Conservation (phyloP, 2,329 filamentous ascomycete species). For the Diaporthe australafricana region DNA sequence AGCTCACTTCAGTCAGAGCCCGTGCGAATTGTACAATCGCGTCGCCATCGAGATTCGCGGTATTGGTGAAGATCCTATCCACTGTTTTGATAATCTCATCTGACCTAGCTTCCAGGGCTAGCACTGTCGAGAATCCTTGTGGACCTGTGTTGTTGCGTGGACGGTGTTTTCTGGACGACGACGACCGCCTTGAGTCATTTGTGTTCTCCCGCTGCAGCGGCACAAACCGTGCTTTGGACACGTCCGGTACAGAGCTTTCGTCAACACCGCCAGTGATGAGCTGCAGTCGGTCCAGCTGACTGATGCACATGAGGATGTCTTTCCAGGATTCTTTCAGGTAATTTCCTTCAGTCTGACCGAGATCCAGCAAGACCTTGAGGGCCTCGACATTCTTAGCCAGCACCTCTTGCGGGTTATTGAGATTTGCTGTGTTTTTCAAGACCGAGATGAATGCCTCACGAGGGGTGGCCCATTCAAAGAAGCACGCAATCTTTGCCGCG, state of each 20-base stretch:
- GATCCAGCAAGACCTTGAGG: constrained; percentile 88
- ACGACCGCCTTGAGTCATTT: constrained; percentile 73
- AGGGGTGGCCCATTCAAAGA: constrained; percentile 94
- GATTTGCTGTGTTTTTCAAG: constrained; percentile 91
- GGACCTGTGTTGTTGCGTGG: constrained; percentile 68
- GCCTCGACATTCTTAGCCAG: constrained; percentile 96
- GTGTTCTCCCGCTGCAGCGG: constrained; percentile 67
- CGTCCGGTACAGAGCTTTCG: constrained; percentile 90
- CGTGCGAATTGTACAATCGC: constrained; percentile 96
- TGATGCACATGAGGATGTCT: constrained; percentile 94
- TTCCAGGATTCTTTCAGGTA: constrained; percentile 91
- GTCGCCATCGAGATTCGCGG: constrained; percentile 90
- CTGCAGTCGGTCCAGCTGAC: constrained; percentile 94
- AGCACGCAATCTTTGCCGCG: constrained; percentile 90
- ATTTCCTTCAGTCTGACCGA: constrained; percentile 94
- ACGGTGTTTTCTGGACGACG: constrained; percentile 65
- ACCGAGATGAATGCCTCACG: constrained; percentile 95
- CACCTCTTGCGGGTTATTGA: constrained; percentile 96
- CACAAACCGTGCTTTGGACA: constrained; percentile 83
- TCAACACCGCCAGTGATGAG: constrained; percentile 95
- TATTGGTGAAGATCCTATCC: constrained; percentile 96
- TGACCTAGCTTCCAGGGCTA: constrained; percentile 91
- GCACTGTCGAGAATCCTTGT: constrained; percentile 78
- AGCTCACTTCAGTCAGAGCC: constrained; percentile 94
- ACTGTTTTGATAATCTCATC: constrained; percentile 93